Evolutionary conservation across 2,329 filamentous ascomycete genomes (phyloP).

Genomic region (Alternaria solani): DNA sequence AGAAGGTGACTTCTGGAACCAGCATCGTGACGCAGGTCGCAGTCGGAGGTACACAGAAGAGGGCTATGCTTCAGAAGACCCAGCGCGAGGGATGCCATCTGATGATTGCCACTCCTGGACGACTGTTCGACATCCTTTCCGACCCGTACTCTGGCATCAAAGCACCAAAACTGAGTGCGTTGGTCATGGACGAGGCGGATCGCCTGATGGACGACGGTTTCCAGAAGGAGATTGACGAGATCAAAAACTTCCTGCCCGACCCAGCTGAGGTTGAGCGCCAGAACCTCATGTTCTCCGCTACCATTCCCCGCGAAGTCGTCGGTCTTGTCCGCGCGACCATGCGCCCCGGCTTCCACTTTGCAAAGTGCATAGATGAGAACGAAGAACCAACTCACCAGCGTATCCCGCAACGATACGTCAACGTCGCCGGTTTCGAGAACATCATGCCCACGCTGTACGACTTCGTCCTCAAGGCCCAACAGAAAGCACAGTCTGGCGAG

Average conservation of each 20-base stretch:
- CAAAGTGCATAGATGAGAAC: slow-evolving; percentile 84
- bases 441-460: slow-evolving; percentile 79
- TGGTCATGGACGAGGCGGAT: slow-evolving; percentile 73
- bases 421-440: slow-evolving; percentile 75
- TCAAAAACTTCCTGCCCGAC: slow-evolving; percentile 66
- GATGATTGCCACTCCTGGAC: slow-evolving; percentile 88
- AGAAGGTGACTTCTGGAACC: slow-evolving; percentile 70
- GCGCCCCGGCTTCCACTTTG: slow-evolving; percentile 83
- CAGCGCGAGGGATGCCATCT: slow-evolving; percentile 83
- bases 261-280: slow-evolving; percentile 73
- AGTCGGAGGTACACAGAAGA: slow-evolving; percentile 91
- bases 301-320: slow-evolving; percentile 84
- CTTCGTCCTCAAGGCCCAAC: slow-evolving; percentile 69
- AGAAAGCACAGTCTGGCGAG: slow-evolving; percentile 54
- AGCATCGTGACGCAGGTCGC: slow-evolving; percentile 76
- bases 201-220: slow-evolving; percentile 70
- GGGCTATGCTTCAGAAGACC: slow-evolving; percentile 70
- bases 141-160: slow-evolving; percentile 70
- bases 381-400: slow-evolving; percentile 85
- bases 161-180: slow-evolving; percentile 66
- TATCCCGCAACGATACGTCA: slow-evolving; percentile 81
- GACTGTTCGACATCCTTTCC: slow-evolving; percentile 80
- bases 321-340: slow-evolving; percentile 79
- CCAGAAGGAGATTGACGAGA: slow-evolving; percentile 58
- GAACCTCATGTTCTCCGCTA: slow-evolving; percentile 95